These are phyloP conservation scores for Sphaerosporella brunnea DNA, from an alignment of 495 filamentous ascomycete genomes.

Conservation along the genomic window DNA sequence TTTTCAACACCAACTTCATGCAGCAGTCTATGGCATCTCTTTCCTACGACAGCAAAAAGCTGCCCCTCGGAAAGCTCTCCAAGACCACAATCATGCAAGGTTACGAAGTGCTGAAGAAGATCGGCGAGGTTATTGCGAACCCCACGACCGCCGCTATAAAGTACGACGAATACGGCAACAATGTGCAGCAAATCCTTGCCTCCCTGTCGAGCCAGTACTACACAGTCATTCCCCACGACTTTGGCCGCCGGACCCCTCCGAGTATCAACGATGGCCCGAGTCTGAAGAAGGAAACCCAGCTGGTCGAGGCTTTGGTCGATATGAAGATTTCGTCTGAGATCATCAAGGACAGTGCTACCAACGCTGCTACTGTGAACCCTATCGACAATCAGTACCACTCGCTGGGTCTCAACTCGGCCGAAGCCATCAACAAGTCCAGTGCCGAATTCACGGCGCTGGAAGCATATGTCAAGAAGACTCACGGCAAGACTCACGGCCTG, in stretches of 20 bases:
- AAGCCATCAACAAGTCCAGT: constrained; percentile 37
- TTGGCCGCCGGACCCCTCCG: constrained; percentile 55
- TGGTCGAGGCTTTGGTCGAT: constrained; percentile 59
- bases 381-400: constrained; percentile 54
- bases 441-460: constrained; percentile 46
- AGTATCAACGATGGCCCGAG: constrained; percentile 36
- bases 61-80: constrained; percentile 70
- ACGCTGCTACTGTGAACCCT: constrained; percentile 35
- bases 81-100: constrained; percentile 53
- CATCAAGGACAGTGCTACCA: constrained; percentile 43
- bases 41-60: constrained; percentile 58
- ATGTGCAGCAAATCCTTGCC: constrained; percentile 32
- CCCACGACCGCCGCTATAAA: constrained; percentile 18
- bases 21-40: constrained; percentile 41
- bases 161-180: constrained; percentile 33
- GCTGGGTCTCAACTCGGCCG: constrained; percentile 59
- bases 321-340: constrained; percentile 70
- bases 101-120: constrained; percentile 54
- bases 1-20: constrained; percentile 46
- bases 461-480: constrained; percentile 47
- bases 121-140: constrained; percentile 44
- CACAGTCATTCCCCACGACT: constrained; percentile 62
- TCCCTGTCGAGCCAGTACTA: constrained; percentile 58
- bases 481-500: constrained; percentile 41
- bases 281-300: constrained; percentile 55